Base-by-base conservation (phyloP, 805 yeast genomes). In the Nakazawaea pomicola region DNA sequence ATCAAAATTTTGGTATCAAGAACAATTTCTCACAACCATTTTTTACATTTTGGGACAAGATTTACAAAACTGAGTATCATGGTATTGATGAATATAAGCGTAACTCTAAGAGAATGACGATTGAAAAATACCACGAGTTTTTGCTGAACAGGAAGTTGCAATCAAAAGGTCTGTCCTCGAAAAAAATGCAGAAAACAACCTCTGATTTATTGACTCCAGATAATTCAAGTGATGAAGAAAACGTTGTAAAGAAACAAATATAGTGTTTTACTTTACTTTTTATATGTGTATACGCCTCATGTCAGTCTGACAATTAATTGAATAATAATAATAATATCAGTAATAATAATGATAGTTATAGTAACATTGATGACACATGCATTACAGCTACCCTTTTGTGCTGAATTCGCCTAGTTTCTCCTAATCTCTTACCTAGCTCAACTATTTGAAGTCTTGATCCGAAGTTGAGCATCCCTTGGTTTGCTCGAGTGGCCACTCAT, bases 21-120 rank as follows among this genome's bases (percentile, higher is more conserved):
- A 79, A 83, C 43, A 93, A 93, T 66, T 93, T 81, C 56, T 82
- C 95, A 11, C 99, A 93, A 69, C 99, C 99, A 4, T 93, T 91
- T 67, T 93, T 93, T 65, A 83, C 88, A 1, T 79, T 88, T 56
- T 93, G 99, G 99, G 99, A 93, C 62, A 64, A 65, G 38, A 48
- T 80, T 36, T 72, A 76, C 43, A 75, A 78, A 41, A 88, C 98
- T 1, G 79, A 81, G 54, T 90, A 82, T 64, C 68, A 76, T 57
- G 76, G 75, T 18, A 65, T 79, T 38, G 81, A 80, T 48, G 74
- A 73, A 42, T 87, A 86, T 64, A 74, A 72, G 52, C 71, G 73
- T 38, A 62, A 78, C 49, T 90, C 85, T 61, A 69, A 76, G 54
- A 72, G 74, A 52, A 74, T 85, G 39, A 81, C 91, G 9, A 70